Conservation (phyloP, 805 yeast species). For the Nakazawaea siamensis region DNA sequence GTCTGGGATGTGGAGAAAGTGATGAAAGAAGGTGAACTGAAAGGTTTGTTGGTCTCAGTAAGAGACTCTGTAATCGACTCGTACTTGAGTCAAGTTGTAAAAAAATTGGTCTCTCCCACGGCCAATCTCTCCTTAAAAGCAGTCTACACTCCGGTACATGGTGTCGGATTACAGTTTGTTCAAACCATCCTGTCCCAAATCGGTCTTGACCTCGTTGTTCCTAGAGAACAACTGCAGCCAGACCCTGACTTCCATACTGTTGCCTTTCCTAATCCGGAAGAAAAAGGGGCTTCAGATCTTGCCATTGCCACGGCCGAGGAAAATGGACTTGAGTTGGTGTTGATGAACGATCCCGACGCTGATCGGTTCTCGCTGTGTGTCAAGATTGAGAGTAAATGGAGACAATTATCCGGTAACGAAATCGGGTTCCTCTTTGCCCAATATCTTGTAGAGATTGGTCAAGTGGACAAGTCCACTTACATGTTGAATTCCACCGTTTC, state of each 20-base stretch:
- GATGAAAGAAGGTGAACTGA: constrained; percentile 19
- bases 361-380: constrained; percentile 86
- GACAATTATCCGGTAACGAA: constrained; percentile 85
- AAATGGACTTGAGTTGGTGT: constrained; percentile 40
- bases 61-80: constrained; percentile 31
- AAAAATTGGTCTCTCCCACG: constrained; percentile 23
- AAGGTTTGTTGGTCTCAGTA: constrained; percentile 24
- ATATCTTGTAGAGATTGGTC: constrained; percentile 30
- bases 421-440: constrained; percentile 80
- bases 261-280: constrained; percentile 92
- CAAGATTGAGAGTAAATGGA: constrained; percentile 45
- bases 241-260: constrained; percentile 87
- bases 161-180: constrained; percentile 74
- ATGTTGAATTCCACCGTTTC: constrained; percentile 88
- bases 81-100: constrained; percentile 29
- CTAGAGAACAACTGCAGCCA: constrained; percentile 59
- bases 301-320: constrained; percentile 59
- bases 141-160: constrained; percentile 94
- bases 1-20: constrained; percentile 40
- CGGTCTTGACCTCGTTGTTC: constrained; percentile 32
- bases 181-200: constrained; percentile 28
- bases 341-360: constrained; percentile 97
- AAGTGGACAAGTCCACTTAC: constrained; percentile 29
- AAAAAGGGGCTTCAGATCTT: constrained; percentile 76
- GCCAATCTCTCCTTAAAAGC: constrained; percentile 31